Base-by-base conservation (phyloP, 768 basidiomycete species). In the Podaxis sp. region DNA sequence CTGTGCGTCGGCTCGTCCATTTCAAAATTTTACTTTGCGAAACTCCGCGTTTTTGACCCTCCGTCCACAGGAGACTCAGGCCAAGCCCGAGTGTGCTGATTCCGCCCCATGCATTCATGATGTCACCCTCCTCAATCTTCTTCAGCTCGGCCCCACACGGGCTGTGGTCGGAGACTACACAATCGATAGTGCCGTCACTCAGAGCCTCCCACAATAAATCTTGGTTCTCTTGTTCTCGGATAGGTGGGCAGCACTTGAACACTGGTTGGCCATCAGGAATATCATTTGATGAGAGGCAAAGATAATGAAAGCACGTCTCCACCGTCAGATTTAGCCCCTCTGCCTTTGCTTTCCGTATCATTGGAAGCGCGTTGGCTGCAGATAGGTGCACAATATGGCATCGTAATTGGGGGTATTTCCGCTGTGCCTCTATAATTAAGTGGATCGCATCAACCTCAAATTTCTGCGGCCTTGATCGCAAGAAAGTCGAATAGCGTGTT, bases 291-390 rank as follows among this genome's bases (percentile, higher is more conserved):
- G 82, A 77, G 6, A 97, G 83, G 66, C 86, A 86, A 21, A 98
- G 85, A 75, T 99, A 99, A 73, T 99, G 96, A 75, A 96, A 98
- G 73, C 95, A 98, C 0, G 96, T 99, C 78, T 99, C 96, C 53
- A 94, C 92, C 0, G 94, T 93, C 55, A 99, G 76, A 7, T 87
- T 86, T 36, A 85, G 73, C 0, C 89, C 85, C 1, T 82, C 75
- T 1, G 76, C 70, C 66, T 80, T 86, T 3, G 95, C 94, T 50
- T 82, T 77, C 44, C 84, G 83, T 62, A 98, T 85, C 40, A 84
- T 65, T 2, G 89, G 91, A 18, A 99, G 82, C 4, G 94, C 93
- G 21, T 81, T 77, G 4, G 95, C 81, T 4, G 95, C 90, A 55
- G 94, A 95, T 53, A 99, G 85, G 74, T 99, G 96, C 50, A 98